Evolutionary conservation across 2,329 filamentous ascomycete genomes (phyloP).

Genomic region (Fusarium sarcochroum): DNA sequence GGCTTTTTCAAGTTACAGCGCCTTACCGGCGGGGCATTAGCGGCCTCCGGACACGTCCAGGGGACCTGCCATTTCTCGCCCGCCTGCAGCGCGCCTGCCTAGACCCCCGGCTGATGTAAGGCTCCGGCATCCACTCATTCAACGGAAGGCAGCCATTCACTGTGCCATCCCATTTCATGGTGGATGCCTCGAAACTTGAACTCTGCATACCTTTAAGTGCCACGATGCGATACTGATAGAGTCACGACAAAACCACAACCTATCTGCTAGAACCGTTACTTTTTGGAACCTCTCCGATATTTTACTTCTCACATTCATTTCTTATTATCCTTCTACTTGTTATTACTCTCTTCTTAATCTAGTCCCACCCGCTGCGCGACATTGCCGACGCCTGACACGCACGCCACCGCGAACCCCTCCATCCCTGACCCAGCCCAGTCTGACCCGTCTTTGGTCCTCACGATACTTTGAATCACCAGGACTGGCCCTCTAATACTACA

Average conservation of each 20-base stretch:
- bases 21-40: slow-evolving; percentile 25
- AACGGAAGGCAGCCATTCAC: slow-evolving; percentile 33
- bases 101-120: slow-evolving; percentile 40
- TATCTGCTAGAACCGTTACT: slow-evolving; percentile 17
- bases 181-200: slow-evolving; percentile 43
- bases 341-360: slow-evolving; percentile 33
- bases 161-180: slow-evolving; percentile 16
- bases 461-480: slow-evolving; percentile 18
- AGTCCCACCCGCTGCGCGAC: slow-evolving; percentile 45
- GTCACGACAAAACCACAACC: slow-evolving; percentile 23
- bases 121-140: slow-evolving; percentile 32
- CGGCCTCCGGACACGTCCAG: slow-evolving; percentile 26
- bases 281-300: slow-evolving; percentile 9
- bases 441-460: slow-evolving; percentile 19
- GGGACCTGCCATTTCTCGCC: slow-evolving; percentile 28
- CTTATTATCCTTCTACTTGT: slow-evolving; percentile 40
- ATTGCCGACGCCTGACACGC: slow-evolving; percentile 47
- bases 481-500: slow-evolving; percentile 31
- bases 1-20: slow-evolving; percentile 11
- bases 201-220: slow-evolving; percentile 40
- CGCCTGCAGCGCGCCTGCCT: slow-evolving; percentile 18
- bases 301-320: slow-evolving; percentile 27
- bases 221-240: slow-evolving; percentile 46
- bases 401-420: slow-evolving; percentile 51
- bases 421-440: slow-evolving; percentile 43